phyloP scores from a whole-genome alignment of 495 filamentous ascomycete species.

The Penicillium maclennaniae region DNA sequence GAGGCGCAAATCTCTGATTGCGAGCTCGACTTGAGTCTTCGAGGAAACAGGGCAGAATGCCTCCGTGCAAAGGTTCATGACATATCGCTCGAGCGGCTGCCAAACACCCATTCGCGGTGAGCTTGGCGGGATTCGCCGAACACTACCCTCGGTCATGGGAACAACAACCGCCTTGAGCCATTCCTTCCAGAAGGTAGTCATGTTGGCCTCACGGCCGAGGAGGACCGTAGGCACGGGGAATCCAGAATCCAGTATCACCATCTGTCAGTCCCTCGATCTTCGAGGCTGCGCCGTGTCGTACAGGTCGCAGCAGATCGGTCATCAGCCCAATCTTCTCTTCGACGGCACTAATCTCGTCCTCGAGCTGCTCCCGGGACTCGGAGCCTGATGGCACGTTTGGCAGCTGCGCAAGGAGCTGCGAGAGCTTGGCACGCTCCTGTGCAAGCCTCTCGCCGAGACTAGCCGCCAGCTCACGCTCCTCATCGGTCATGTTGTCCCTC shows the following conservation, averaged over 20 bases:
- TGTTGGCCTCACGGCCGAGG: constrained; percentile 75
- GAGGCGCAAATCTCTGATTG: constrained; percentile 82
- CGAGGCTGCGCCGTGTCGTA: constrained; percentile 88
- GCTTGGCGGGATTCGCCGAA: constrained; percentile 78
- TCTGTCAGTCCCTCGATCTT: constrained; percentile 97
- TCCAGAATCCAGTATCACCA: constrained; percentile 95
- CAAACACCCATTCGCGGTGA: constrained; percentile 92
- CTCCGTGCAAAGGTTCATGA: constrained; percentile 95
- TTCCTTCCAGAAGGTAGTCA: constrained; percentile 97
- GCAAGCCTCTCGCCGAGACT: constrained; percentile 89
- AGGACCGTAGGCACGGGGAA: constrained; percentile 91
- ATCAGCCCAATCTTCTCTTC: constrained; percentile 97
- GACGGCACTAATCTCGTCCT: constrained; percentile 91
- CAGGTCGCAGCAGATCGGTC: constrained; percentile 89
- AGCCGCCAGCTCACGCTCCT: constrained; percentile 89
- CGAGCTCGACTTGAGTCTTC: constrained; percentile 91
- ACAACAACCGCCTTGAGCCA: constrained; percentile 91
- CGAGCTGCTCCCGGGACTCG: constrained; percentile 72
- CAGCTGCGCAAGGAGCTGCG: constrained; percentile 76
- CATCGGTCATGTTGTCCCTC: constrained; percentile 89
- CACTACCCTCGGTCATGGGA: constrained; percentile 85
- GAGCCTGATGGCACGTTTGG: constrained; percentile 77
- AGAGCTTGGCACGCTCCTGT: constrained; percentile 84
- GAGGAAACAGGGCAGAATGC: constrained; percentile 87
- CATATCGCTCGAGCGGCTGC: constrained; percentile 95